Percentiles rank a stretch among this genome's conserved stretches.
Conservation (phyloP, 805 yeast species). For the Brettanomyces custersianus region DNA sequence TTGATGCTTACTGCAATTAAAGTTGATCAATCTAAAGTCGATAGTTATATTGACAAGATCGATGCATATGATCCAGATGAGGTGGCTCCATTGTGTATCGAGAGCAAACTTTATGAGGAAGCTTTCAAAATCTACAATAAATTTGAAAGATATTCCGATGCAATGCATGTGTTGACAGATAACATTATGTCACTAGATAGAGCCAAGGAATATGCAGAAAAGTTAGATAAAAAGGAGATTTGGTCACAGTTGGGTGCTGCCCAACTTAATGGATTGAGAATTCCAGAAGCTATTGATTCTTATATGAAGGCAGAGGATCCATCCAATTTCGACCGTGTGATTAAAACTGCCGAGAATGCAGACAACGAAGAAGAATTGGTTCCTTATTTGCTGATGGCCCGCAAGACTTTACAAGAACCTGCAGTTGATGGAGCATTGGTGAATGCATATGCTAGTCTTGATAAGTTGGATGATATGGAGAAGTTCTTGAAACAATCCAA, state of each 20-base stretch:
- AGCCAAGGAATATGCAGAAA: constrained; percentile 89
- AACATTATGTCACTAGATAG: constrained; percentile 91
- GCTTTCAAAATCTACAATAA: constrained; percentile 89
- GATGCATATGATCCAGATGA: constrained; percentile 90
- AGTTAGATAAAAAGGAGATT: constrained; percentile 72
- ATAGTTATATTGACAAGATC: constrained; percentile 75
- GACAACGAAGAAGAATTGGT: constrained; percentile 93
- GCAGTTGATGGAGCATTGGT: constrained; percentile 87
- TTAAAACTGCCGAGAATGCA: constrained; percentile 91
- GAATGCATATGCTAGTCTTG: constrained; percentile 76
- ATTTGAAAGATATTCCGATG: constrained; percentile 66
- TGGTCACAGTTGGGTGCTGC: constrained; percentile 97
- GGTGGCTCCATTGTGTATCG: constrained; percentile 87
- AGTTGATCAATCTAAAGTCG: constrained; percentile 83
- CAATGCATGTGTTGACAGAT: constrained; percentile 85
- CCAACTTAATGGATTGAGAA: constrained; percentile 86
- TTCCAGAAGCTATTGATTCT: constrained; percentile 85
- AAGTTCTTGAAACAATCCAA: constrained; percentile 76
- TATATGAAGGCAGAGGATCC: constrained; percentile 91
- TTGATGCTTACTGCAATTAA: constrained; percentile 90
- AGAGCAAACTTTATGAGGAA: constrained; percentile 83
- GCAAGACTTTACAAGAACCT: constrained; percentile 85
- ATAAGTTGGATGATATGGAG: constrained; percentile 71
- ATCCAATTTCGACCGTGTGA: constrained; percentile 79
- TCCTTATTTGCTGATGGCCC: constrained; percentile 82